Evolutionary conservation across 208 protist genomes (phyloP).

Genomic region (Trypanosoma cruzi): DNA sequence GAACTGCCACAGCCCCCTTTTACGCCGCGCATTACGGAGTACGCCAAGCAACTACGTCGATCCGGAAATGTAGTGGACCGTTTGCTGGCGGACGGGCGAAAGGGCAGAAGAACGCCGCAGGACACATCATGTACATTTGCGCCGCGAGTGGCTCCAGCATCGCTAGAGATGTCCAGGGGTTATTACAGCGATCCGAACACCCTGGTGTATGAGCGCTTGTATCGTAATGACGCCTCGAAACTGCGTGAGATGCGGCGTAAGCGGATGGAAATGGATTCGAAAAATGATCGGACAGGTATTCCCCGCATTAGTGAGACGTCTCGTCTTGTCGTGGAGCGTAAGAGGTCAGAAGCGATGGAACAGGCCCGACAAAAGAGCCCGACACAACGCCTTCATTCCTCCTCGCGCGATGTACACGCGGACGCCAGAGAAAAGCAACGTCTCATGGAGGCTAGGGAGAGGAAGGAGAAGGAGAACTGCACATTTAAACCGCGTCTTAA

Average conservation of each 20-base stretch:
- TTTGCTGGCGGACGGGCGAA: slow-evolving; percentile 36
- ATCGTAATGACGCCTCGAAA: slow-evolving; percentile 38
- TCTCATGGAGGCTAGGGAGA: not conserved
- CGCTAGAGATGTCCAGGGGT: slow-evolving; percentile 35
- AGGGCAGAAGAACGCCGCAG: not conserved
- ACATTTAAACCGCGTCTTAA: slow-evolving; percentile 62
- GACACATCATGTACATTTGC: slow-evolving; percentile 58
- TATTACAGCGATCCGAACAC: slow-evolving; percentile 45
- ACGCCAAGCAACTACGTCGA: slow-evolving; percentile 38
- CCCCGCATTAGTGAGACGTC: slow-evolving; percentile 47
- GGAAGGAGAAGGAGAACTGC: slow-evolving; percentile 34
- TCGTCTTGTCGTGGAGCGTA: slow-evolving; percentile 46
- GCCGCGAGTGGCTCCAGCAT: slow-evolving; percentile 45
- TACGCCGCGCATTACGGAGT: slow-evolving; percentile 43
- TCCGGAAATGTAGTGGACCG: slow-evolving; percentile 58
- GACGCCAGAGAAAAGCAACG: not conserved
- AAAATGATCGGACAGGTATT: slow-evolving; percentile 20
- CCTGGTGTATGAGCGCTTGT: slow-evolving; percentile 53
- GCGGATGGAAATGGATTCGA: not conserved
- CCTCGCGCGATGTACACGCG: not conserved
- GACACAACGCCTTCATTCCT: slow-evolving; percentile 9
- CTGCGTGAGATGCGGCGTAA: slow-evolving; percentile 26
- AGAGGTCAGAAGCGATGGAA: slow-evolving; percentile 24
- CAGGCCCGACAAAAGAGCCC: slow-evolving; percentile 7
- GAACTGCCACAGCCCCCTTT: slow-evolving; percentile 3